Percentiles rank a stretch among this genome's conserved stretches.
Evolutionary conservation across 2,329 filamentous ascomycete species (phyloP).

Genomic region (Coniochaeta hoffmannii): DNA sequence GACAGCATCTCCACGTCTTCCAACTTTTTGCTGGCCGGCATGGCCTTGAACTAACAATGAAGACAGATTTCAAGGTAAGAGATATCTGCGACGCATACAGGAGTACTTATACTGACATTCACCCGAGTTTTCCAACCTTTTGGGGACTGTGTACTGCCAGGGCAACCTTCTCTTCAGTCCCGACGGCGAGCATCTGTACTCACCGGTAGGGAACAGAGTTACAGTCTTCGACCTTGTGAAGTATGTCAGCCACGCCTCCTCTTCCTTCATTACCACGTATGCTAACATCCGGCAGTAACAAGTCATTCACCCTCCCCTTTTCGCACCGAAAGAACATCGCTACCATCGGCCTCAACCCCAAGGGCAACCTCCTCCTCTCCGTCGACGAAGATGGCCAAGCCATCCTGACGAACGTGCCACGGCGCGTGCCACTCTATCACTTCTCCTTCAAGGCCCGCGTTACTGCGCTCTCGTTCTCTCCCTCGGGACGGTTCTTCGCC

Average conservation of each 20-base stretch:
- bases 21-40: constrained; percentile 17
- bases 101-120: constrained; percentile 4
- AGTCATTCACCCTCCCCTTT: constrained; percentile 80
- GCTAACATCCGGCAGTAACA: constrained; percentile 53
- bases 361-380: constrained; percentile 85
- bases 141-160: constrained; percentile 97
- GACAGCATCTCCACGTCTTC: constrained; percentile 16
- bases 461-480: constrained; percentile 81
- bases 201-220: constrained; percentile 92
- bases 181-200: constrained; percentile 91
- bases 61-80: constrained; percentile 94
- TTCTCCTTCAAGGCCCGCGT: constrained; percentile 89
- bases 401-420: constrained; percentile 83
- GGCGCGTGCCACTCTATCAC: constrained; percentile 82
- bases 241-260: constrained; percentile 41
- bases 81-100: constrained; percentile 2
- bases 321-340: constrained; percentile 91
- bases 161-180: constrained; percentile 95
- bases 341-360: constrained; percentile 78
- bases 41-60: constrained; percentile 60
- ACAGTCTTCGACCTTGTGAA: constrained; percentile 95
- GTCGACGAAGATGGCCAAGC: constrained; percentile 92
- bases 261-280: not conserved
- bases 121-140: constrained; percentile 85
- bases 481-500: constrained; percentile 84